Evolutionary conservation across 805 yeast genomes (phyloP).

Genomic region (Hagleromyces aurorensis): DNA sequence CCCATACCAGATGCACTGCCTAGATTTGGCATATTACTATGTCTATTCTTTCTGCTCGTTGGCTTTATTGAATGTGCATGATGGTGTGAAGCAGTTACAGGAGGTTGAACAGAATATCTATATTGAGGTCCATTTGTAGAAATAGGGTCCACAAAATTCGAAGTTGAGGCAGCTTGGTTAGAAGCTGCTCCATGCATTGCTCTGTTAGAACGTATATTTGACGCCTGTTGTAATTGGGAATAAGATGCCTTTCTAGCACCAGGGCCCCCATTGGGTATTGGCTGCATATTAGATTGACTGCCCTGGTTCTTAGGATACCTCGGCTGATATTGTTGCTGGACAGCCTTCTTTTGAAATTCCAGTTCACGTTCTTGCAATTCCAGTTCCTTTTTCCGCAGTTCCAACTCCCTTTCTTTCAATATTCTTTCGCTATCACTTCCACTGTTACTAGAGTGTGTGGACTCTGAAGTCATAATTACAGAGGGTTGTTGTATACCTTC

Average conservation of each 20-base stretch:
- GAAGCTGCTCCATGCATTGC: slow-evolving; percentile 25
- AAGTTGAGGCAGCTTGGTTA: slow-evolving; percentile 11
- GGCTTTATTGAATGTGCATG: slow-evolving; percentile 25
- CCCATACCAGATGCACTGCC: slow-evolving; percentile 27
- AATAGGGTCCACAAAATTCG: slow-evolving; percentile 20
- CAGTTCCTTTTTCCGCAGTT: slow-evolving; percentile 28
- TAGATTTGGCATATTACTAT: slow-evolving; percentile 27
- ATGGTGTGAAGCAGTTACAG: slow-evolving; percentile 3
- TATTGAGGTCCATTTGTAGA: slow-evolving; percentile 10
- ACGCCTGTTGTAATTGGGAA: slow-evolving; percentile 15
- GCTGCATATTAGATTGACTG: slow-evolving; percentile 2
- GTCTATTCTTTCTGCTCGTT: slow-evolving; percentile 32
- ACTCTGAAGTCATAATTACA: slow-evolving; percentile 6
- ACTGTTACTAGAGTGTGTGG: slow-evolving; percentile 6
- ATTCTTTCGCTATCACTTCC: slow-evolving; percentile 10
- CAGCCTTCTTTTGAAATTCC: slow-evolving; percentile 25
- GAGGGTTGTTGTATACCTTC: slow-evolving; percentile 5
- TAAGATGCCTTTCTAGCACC: slow-evolving; percentile 14
- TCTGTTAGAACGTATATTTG: slow-evolving; percentile 19
- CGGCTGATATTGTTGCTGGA: slow-evolving; percentile 16
- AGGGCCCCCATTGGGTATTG: slow-evolving; percentile 8
- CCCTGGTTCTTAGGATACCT: slow-evolving; percentile 6
- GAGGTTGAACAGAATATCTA: slow-evolving; percentile 1
- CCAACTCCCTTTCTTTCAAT: slow-evolving; percentile 27
- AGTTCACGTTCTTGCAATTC: slow-evolving; percentile 31